Base-by-base conservation (phyloP, 306 rosid species). In the Castanea mollissima region DNA sequence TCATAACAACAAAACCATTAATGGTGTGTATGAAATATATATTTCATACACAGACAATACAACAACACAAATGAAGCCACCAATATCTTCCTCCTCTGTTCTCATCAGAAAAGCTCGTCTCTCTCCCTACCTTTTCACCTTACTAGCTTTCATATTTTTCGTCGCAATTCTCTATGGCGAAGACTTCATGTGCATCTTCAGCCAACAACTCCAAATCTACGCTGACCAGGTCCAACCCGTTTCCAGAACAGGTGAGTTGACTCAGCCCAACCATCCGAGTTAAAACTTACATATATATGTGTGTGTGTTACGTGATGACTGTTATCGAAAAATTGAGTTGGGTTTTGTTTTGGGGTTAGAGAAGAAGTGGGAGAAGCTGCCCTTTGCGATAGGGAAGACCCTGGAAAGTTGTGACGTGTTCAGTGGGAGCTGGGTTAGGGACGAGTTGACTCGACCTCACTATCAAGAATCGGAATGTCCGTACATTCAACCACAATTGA, bases 401-500 rank as follows among this genome's bases (percentile, higher is more conserved):
- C 89, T 82, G 25, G 92, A 85, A 77, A 90, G 85, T 27, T 95
- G 99, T 56, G 97, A 95, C 80, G 62, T 93, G 16, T 93, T 83
- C 84, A 90, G 84, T 52, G 99, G 99, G 68, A 83, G 83, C 18
- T 95, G 99, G 99, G 92, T 95, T 2, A 5, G 91, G 74, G 99
- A 95, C 83, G 94, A 91, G 86, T 76, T 75, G 76, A 86, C 11
- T 73, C 76, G 93, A 15, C 97, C 99, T 10, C 82, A 88, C 20
- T 95, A 95, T 72, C 89, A 93, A 76, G 99, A 95, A 83, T 87
- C 94, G 20, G 99, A 93, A 0, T 95, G 99, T 86, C 99, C 99
- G 51, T 95, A 95, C 87, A 95, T 95, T 27, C 99, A 93, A 71
- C 99, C 99, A 0, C 99, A 93, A 80, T 77, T 95, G 82, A 95